These are phyloP conservation scores for Wickerhamiella alocasiicola DNA, from an alignment of 805 yeast species.

Conservation along the genomic window DNA sequence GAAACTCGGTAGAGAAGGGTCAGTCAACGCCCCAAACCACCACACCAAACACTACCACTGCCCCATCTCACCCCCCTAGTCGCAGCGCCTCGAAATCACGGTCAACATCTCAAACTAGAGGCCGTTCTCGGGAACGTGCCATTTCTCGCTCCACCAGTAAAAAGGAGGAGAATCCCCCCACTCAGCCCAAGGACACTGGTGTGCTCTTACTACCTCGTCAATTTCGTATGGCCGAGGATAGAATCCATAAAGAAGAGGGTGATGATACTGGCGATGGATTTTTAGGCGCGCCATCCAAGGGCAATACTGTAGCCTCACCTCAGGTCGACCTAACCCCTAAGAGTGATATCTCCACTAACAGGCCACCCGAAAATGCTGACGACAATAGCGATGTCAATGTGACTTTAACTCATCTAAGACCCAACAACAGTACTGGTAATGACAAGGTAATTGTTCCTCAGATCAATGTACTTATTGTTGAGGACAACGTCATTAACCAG, in stretches of 20 bases:
- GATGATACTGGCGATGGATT: not conserved
- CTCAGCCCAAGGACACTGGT: conserved; percentile 7
- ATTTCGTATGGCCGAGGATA: conserved; percentile 1
- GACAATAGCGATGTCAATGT: not conserved
- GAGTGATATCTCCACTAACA: not conserved
- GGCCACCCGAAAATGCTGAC: not conserved
- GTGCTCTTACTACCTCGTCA: conserved; percentile 18
- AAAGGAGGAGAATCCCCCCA: not conserved
- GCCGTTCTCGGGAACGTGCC: not conserved
- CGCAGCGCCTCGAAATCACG: conserved; percentile 2
- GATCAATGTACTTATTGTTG: conserved; percentile 84
- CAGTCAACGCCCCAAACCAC: conserved; percentile 9
- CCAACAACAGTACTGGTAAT: not conserved
- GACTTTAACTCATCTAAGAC: conserved; percentile 5
- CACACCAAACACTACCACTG: not conserved
- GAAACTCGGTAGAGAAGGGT: conserved; percentile 3
- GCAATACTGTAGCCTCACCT: not conserved
- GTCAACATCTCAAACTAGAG: not conserved
- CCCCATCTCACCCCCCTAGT: not conserved
- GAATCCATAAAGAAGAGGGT: not conserved
- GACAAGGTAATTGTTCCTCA: conserved; percentile 60
- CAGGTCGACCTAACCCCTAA: not conserved
- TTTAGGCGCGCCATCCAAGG: not conserved
- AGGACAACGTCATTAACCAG: conserved; percentile 90
- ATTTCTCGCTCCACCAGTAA: not conserved